Evolutionary conservation across 2,329 filamentous ascomycete species (phyloP).

Genomic region (Colletotrichum sp.): DNA sequence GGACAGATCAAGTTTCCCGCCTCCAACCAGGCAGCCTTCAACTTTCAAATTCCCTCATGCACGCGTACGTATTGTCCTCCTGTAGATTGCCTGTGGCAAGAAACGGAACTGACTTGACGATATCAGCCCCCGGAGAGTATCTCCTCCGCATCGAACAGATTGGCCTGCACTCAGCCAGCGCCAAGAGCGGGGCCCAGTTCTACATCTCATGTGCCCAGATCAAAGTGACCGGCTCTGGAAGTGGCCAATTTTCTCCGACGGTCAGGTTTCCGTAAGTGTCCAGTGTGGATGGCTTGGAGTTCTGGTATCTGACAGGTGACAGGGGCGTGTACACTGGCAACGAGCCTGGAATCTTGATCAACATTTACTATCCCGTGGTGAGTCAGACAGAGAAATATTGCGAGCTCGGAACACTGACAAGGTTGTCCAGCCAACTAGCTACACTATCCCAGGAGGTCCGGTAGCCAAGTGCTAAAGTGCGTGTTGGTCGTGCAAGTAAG

Average conservation of each 20-base stretch:
- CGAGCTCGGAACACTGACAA: neutral
- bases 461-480: slow-evolving; percentile 6
- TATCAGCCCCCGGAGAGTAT: slow-evolving; percentile 28
- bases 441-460: slow-evolving; percentile 17
- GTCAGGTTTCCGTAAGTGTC: slow-evolving; percentile 15
- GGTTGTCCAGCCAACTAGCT: neutral
- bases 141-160: slow-evolving; percentile 42
- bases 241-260: slow-evolving; percentile 5
- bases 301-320: neutral
- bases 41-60: slow-evolving; percentile 18
- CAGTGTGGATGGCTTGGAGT: neutral
- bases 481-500: neutral
- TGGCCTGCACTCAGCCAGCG: slow-evolving; percentile 36
- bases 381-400: neutral
- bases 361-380: slow-evolving; percentile 20
- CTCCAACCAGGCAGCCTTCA: slow-evolving; percentile 5
- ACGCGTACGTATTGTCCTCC: slow-evolving; percentile 2
- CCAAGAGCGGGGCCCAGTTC: slow-evolving; percentile 37
- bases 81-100: neutral
- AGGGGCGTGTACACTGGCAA: slow-evolving; percentile 13
- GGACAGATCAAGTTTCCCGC: slow-evolving; percentile 20
- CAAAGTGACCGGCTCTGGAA: slow-evolving; percentile 25
- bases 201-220: slow-evolving; percentile 41
- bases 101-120: neutral
- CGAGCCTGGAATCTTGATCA: slow-evolving; percentile 20